Evolutionary conservation across 2,329 filamentous ascomycete species (phyloP).

Genomic region (Aureobasidium lini): DNA sequence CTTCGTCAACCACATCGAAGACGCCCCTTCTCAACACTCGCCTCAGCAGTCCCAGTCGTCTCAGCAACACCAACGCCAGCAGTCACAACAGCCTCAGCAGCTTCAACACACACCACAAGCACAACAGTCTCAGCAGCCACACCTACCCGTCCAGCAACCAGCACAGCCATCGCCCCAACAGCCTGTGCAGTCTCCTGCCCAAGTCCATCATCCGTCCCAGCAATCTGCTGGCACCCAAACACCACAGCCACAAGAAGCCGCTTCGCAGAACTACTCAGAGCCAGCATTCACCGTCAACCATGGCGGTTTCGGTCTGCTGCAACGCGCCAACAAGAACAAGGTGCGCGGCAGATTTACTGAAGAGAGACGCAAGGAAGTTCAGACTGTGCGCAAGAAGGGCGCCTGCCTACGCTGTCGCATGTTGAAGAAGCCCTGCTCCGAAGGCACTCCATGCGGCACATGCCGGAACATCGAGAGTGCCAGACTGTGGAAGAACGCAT

Average conservation of each 20-base stretch:
- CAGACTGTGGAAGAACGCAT: constrained; percentile 53
- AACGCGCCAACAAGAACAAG: constrained; percentile 36
- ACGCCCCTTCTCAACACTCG: background rate
- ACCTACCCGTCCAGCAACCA: constrained; percentile 20
- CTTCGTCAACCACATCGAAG: constrained; percentile 5
- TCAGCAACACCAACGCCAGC: background rate
- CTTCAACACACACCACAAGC: background rate
- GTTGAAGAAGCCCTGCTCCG: constrained; percentile 58
- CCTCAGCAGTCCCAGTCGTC: background rate
- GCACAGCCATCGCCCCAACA: constrained; percentile 11
- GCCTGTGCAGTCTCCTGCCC: background rate
- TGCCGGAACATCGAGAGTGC: constrained; percentile 54
- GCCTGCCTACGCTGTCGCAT: constrained; percentile 57
- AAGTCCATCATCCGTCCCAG: background rate
- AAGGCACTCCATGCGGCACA: constrained; percentile 52
- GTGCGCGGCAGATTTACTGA: constrained; percentile 51
- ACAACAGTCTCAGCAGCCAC: constrained; percentile 9
- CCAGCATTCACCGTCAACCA: constrained; percentile 28
- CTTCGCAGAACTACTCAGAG: constrained; percentile 21
- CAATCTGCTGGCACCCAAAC: background rate
- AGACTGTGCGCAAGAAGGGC: constrained; percentile 52
- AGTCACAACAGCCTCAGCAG: background rate
- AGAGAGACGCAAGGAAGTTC: constrained; percentile 50
- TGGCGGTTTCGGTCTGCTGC: constrained; percentile 15
- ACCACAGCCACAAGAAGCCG: background rate